Evolutionary conservation across 2,329 filamentous ascomycete genomes (phyloP).

Genomic region (Verticillium dahliae): DNA sequence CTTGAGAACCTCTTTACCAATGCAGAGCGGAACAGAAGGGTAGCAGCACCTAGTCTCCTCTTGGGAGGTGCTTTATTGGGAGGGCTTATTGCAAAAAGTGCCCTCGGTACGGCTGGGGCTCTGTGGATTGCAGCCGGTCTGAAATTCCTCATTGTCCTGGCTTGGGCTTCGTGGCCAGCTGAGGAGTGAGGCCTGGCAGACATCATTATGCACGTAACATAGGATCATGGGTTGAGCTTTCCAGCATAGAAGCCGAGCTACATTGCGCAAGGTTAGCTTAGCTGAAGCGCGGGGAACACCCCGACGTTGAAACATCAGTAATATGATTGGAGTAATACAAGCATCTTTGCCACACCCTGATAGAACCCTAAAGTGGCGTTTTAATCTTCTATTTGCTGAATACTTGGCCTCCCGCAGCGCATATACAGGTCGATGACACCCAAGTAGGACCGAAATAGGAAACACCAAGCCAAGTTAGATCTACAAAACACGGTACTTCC

Average conservation of each 20-base stretch:
- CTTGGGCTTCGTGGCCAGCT: conserved; percentile 56
- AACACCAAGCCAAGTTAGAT: background rate
- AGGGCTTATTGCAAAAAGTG: conserved; percentile 39
- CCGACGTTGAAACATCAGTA: background rate
- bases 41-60: conserved; percentile 41
- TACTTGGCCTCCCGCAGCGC: background rate
- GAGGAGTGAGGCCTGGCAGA: conserved; percentile 18
- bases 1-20: conserved; percentile 33
- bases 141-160: conserved; percentile 48
- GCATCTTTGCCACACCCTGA: background rate
- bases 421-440: background rate
- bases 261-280: no score
- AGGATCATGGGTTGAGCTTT: background rate
- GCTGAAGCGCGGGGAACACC: no score
- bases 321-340: background rate
- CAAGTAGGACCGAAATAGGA: background rate
- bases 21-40: conserved; percentile 42
- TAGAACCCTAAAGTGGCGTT: background rate
- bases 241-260: background rate
- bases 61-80: conserved; percentile 43
- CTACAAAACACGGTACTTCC: background rate
- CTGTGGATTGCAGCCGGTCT: conserved; percentile 54
- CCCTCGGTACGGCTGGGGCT: conserved; percentile 42
- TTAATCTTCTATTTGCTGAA: background rate
- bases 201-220: no score